Conservation (phyloP, 169 alveolate species). For the Amoebophrya sp. region DNA sequence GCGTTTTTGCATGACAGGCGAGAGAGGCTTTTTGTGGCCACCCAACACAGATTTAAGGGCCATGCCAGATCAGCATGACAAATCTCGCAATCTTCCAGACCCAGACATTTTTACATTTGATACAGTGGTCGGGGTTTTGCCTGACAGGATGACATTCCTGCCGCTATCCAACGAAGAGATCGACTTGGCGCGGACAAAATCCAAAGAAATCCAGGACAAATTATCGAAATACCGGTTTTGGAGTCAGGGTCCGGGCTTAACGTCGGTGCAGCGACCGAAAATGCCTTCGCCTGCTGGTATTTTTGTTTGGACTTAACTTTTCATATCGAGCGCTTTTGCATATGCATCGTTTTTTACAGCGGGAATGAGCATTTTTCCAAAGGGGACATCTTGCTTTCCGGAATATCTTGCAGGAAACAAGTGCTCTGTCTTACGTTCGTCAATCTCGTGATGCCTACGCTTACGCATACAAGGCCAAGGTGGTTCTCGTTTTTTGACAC, state of each 20-base stretch:
- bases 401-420: neutral
- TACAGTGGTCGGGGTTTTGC: neutral
- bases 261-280: neutral
- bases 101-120: too few species aligned
- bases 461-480: neutral
- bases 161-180: neutral
- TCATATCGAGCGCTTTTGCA: too few species aligned
- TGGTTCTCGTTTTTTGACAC: too few species aligned
- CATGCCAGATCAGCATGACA: too few species aligned
- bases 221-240: neutral
- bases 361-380: neutral
- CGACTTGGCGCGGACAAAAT: neutral
- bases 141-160: neutral
- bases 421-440: too few species aligned
- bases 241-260: neutral
- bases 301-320: neutral
- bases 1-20: too few species aligned
- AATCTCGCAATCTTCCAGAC: too few species aligned
- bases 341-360: neutral
- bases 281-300: neutral
- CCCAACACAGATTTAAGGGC: too few species aligned
- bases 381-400: neutral
- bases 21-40: too few species aligned
- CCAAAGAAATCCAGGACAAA: neutral
- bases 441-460: neutral